A percentile compares a stretch with the other conserved stretches of the same genome.
These are phyloP conservation scores for Pilatotrama ljubarskyi DNA, from an alignment of 768 basidiomycete species.

Conservation along the genomic window DNA sequence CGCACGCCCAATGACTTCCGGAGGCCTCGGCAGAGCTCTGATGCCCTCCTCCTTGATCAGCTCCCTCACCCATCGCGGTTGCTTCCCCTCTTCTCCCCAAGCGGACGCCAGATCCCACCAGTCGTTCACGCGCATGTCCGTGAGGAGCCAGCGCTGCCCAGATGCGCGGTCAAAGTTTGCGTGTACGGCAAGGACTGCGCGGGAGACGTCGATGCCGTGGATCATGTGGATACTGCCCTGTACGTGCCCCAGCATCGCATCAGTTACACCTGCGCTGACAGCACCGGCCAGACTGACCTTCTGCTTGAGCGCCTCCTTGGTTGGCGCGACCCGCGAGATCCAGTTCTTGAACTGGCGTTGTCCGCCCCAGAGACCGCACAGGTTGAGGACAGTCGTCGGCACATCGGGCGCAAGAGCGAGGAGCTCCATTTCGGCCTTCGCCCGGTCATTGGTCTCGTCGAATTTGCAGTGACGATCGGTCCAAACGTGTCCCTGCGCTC, in stretches of 20 bases:
- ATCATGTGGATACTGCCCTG: conserved; percentile 63
- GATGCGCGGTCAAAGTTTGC: conserved; percentile 41
- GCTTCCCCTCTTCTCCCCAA: conserved; percentile 48
- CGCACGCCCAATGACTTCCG: conserved; percentile 49
- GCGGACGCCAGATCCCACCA: conserved; percentile 68
- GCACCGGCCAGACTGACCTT: conserved; percentile 41
- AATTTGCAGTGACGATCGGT: conserved; percentile 54
- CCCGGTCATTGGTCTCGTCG: conserved; percentile 42
- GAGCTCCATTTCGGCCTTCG: conserved; percentile 55
- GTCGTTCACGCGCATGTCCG: conserved; percentile 58
- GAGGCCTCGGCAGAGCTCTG: conserved; percentile 51
- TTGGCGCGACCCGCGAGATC: conserved; percentile 53
- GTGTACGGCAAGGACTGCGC: conserved; percentile 60
- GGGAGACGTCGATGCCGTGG: conserved; percentile 60
- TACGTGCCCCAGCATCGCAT: background rate
- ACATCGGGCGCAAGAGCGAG: conserved; percentile 41
- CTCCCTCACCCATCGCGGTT: conserved; percentile 56
- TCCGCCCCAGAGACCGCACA: conserved; percentile 66
- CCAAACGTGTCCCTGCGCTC: conserved; percentile 35
- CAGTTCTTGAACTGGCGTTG: conserved; percentile 49
- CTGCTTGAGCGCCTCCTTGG: conserved; percentile 50
- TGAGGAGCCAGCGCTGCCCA: conserved; percentile 58
- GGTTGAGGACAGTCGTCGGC: conserved; percentile 56
- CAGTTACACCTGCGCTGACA: background rate
- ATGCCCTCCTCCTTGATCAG: conserved; percentile 54